phyloP scores from a whole-genome alignment of 2,329 filamentous ascomycete genomes.

The Xylariaceae sp. region DNA sequence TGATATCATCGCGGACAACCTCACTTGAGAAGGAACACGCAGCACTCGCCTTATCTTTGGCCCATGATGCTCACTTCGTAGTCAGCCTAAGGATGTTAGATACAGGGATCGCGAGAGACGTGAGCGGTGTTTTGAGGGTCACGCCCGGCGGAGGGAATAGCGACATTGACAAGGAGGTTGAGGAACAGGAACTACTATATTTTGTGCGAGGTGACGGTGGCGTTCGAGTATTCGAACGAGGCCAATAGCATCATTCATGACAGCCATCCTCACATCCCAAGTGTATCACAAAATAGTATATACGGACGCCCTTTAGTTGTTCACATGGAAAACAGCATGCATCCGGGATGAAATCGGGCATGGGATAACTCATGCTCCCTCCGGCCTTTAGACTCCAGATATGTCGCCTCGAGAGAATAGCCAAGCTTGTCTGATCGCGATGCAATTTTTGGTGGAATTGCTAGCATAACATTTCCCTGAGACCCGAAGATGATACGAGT shows the following conservation, averaged over 20 bases:
- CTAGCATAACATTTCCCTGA: conserved; percentile 36
- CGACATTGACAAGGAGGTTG: conserved; percentile 36
- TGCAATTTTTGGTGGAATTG: conserved; percentile 37
- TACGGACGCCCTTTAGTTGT: neutral
- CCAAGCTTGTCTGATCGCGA: conserved; percentile 35
- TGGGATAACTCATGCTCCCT: too few species aligned
- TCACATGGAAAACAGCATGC: neutral
- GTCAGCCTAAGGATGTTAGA: conserved; percentile 76
- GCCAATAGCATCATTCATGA: conserved; percentile 50
- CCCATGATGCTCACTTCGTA: conserved; percentile 74
- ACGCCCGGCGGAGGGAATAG: conserved; percentile 56
- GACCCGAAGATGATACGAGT: conserved; percentile 34
- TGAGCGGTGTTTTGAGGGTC: conserved; percentile 83
- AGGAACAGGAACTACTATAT: conserved; percentile 77
- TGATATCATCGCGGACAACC: conserved; percentile 64
- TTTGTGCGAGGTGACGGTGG: conserved; percentile 77
- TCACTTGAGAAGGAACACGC: conserved; percentile 72
- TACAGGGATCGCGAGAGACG: conserved; percentile 85
- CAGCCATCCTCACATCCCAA: too few species aligned
- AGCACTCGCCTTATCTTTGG: conserved; percentile 69
- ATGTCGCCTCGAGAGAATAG: neutral
- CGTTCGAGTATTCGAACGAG: conserved; percentile 83
- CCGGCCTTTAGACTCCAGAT: too few species aligned
- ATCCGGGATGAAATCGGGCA: too few species aligned
- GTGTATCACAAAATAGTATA: neutral